Evolutionary conservation across 2,329 filamentous ascomycete genomes (phyloP).

Genomic region (Sphaerulina populicola): DNA sequence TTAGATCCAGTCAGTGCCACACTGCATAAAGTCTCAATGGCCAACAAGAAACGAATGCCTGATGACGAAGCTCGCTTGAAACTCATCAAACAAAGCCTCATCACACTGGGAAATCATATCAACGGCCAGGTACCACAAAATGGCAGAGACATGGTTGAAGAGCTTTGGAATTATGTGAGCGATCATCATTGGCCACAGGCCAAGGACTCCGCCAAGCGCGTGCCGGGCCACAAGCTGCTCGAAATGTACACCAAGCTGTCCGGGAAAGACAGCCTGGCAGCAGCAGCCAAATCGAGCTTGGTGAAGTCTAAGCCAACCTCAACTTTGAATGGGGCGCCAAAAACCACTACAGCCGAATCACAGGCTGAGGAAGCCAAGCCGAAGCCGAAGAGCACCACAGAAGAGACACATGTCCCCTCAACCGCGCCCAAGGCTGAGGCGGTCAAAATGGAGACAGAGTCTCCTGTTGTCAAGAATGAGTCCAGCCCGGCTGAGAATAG

Average conservation of each 20-base stretch:
- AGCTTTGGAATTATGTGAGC: conserved; percentile 32
- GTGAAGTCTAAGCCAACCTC: conserved; percentile 14
- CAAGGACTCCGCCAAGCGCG: conserved; percentile 29
- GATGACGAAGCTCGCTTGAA: conserved; percentile 54
- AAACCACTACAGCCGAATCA: neutral
- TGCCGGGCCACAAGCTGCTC: conserved; percentile 31
- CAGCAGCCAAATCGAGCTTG: conserved; percentile 17
- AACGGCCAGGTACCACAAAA: conserved; percentile 37
- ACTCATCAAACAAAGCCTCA: conserved; percentile 53
- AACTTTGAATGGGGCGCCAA: conserved; percentile 11
- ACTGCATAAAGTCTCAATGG: conserved; percentile 52
- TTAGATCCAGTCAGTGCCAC: conserved; percentile 54
- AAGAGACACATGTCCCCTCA: neutral
- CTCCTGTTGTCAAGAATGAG: neutral
- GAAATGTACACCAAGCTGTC: conserved; percentile 34
- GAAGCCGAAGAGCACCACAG: neutral
- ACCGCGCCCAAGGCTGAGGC: neutral
- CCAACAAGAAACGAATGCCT: conserved; percentile 55
- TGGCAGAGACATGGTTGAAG: conserved; percentile 24
- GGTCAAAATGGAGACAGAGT: neutral
- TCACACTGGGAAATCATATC: conserved; percentile 56
- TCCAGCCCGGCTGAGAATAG: neutral
- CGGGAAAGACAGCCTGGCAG: conserved; percentile 21
- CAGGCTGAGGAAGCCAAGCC: neutral
- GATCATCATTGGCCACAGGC: conserved; percentile 34